These are phyloP conservation scores for Aspergillus ochraceoroseus DNA, from an alignment of 2,329 filamentous ascomycete genomes.

Conservation along the genomic window DNA sequence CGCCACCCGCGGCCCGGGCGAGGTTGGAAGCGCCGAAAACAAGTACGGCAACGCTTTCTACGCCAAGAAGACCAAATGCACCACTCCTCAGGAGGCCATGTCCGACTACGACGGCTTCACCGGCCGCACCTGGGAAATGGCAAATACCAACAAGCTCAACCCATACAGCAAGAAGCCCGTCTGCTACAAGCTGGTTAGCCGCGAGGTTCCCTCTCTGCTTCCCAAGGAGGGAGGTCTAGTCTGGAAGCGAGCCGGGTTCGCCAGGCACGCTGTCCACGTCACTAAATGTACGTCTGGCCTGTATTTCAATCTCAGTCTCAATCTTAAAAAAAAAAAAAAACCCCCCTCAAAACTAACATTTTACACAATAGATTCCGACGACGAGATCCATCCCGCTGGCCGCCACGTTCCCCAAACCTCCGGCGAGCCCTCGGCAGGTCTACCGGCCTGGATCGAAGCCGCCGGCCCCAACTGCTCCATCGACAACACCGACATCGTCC, in stretches of 20 bases:
- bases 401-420: constrained; percentile 84
- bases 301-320: background rate
- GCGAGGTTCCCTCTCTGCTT: constrained; percentile 72
- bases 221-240: constrained; percentile 77
- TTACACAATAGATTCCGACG: constrained; percentile 60
- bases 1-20: constrained; percentile 63
- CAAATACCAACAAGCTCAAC: constrained; percentile 77
- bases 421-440: constrained; percentile 67
- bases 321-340: background rate
- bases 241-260: constrained; percentile 86
- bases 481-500: constrained; percentile 77
- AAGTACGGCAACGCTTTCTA: constrained; percentile 87
- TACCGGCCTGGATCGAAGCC: constrained; percentile 66
- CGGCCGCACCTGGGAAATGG: constrained; percentile 83
- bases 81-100: constrained; percentile 61
- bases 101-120: constrained; percentile 79
- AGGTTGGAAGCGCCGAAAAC: constrained; percentile 76
- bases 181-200: constrained; percentile 82
- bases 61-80: constrained; percentile 74
- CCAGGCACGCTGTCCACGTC: constrained; percentile 79
- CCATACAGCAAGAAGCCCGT: constrained; percentile 79
- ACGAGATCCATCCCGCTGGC: constrained; percentile 78
- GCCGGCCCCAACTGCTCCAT: constrained; percentile 63
- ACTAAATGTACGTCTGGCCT: constrained; percentile 73
- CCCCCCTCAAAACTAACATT: too few relatives aligned